Conservation (phyloP, 176 grass and related monocot species). For the Puccinellia tenuiflora region DNA sequence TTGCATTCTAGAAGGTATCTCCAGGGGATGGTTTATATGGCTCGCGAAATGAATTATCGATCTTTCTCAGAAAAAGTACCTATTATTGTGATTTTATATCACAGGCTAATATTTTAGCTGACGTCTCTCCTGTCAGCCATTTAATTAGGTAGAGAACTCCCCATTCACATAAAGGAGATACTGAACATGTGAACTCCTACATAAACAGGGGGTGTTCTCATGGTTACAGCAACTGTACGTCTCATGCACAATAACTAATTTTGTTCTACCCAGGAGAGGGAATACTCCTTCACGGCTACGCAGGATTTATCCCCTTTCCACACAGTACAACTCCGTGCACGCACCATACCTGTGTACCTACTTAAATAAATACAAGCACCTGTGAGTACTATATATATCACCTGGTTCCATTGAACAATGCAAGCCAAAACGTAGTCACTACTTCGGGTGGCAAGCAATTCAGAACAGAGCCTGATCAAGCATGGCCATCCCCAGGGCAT, state of each 20-base stretch:
- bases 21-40: not conserved
- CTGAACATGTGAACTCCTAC: not conserved
- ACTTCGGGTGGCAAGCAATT: not conserved
- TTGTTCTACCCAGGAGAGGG: not conserved
- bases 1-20: not conserved
- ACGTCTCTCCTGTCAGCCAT: not conserved
- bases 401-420: not conserved
- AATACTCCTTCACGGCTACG: not conserved
- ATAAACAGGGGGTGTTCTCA: not conserved
- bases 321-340: not conserved
- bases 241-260: not conserved
- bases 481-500: not conserved
- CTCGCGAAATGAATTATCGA: not conserved
- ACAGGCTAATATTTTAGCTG: not conserved
- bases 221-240: not conserved
- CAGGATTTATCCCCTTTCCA: not conserved
- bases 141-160: too few species aligned
- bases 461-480: not conserved
- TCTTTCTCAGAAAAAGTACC: not conserved
- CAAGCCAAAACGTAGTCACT: not conserved
- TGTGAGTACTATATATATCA: not conserved
- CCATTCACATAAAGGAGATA: too few species aligned
- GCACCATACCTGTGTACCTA: not conserved
- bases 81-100: not conserved
- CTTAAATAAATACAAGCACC: not conserved